Evolutionary conservation across 2,329 filamentous ascomycete genomes (phyloP).

Genomic region (Chrysoporthe deuterocubensis): DNA sequence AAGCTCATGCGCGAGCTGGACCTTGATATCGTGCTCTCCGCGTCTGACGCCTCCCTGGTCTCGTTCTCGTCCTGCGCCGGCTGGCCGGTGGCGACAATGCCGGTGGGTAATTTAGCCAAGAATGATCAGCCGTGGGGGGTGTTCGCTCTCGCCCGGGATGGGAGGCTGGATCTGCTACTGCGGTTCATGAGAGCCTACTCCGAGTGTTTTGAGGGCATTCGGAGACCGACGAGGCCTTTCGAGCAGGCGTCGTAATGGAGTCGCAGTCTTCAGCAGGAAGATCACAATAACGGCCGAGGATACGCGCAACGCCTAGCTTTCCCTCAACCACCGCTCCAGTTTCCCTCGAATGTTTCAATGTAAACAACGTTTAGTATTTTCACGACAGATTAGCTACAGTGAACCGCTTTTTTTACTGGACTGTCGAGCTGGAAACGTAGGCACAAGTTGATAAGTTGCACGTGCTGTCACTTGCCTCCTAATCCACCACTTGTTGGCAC

Average conservation of each 20-base stretch:
- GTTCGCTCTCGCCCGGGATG: conserved; percentile 33
- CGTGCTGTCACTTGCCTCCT: not conserved
- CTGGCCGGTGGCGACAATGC: conserved; percentile 36
- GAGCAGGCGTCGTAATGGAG: not conserved
- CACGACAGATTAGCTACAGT: not conserved
- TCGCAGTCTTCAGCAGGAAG: too few relatives aligned
- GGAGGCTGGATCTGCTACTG: conserved; percentile 32
- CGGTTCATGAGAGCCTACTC: conserved; percentile 33
- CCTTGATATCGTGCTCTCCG: conserved; percentile 31
- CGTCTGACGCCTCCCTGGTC: conserved; percentile 31
- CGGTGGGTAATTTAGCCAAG: conserved; percentile 31
- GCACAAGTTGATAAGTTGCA: not conserved
- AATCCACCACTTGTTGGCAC: not conserved
- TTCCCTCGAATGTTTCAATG: not conserved
- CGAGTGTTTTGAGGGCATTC: conserved; percentile 1
- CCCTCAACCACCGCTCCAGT: not conserved
- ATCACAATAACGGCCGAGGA: not conserved
- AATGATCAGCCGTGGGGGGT: conserved; percentile 37
- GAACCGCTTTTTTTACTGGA: not conserved
- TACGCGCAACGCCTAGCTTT: not conserved
- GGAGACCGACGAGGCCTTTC: conserved; percentile 6
- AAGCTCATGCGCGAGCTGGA: conserved; percentile 24
- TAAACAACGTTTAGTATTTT: not conserved
- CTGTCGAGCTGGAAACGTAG: not conserved
- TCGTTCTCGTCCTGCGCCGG: conserved; percentile 32